A percentile compares a stretch with the other conserved stretches of the same genome.
phyloP scores from a whole-genome alignment of 768 basidiomycete genomes.

The Favolaschia claudopus region DNA sequence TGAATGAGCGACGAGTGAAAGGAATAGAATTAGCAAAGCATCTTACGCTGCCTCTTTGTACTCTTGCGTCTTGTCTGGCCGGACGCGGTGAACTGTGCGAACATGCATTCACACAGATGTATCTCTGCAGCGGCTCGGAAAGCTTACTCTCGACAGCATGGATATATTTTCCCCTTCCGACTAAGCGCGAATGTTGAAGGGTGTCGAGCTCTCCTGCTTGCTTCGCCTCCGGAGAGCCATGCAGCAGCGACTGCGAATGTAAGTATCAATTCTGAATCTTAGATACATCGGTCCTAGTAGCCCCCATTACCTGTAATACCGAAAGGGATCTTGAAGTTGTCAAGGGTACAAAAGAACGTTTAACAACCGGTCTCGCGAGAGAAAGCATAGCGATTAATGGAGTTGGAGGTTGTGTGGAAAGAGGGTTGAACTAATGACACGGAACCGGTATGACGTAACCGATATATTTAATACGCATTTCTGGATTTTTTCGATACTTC shows the following conservation, averaged over 20 bases:
- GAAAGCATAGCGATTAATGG: conserved; percentile 16
- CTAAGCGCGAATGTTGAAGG: conserved; percentile 85
- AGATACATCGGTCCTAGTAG: conserved; percentile 9
- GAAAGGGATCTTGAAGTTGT: conserved; percentile 59
- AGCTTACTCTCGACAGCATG: conserved; percentile 86
- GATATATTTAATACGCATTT: not conserved
- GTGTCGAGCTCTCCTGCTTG: conserved; percentile 78
- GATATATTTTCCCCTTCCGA: conserved; percentile 94
- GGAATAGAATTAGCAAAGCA: not conserved
- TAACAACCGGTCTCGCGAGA: conserved; percentile 17
- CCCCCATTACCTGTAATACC: conserved; percentile 59
- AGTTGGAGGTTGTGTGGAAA: not conserved
- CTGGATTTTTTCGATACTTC: too few relatives aligned
- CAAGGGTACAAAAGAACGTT: conserved; percentile 16
- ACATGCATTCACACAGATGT: not conserved
- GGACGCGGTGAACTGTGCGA: conserved; percentile 80
- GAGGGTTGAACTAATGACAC: not conserved
- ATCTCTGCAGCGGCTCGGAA: not conserved
- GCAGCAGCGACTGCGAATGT: conserved; percentile 74
- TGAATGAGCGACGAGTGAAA: conserved; percentile 9
- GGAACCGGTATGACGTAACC: conserved; percentile 2
- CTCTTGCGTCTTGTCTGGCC: conserved; percentile 78
- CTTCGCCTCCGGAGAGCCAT: conserved; percentile 93
- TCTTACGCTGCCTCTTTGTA: conserved; percentile 91
- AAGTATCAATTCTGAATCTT: conserved; percentile 34